These are phyloP conservation scores for Candida insectalens DNA, from an alignment of 805 yeast genomes.

Conservation along the genomic window DNA sequence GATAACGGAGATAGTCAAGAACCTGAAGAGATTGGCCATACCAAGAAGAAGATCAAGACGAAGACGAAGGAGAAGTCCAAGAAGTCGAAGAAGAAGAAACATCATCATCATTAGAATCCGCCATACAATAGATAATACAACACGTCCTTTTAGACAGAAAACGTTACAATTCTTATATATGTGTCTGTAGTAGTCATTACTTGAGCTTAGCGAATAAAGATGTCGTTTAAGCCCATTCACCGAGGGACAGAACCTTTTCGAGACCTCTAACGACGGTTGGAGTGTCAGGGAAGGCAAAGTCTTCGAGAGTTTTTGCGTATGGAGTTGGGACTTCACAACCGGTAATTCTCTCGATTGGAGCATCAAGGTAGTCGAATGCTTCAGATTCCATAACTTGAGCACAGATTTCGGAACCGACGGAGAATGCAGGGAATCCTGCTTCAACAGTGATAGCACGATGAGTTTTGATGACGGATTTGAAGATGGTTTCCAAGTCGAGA, in stretches of 20 bases:
- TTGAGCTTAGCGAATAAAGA: not conserved
- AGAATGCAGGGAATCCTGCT: constrained; percentile 96
- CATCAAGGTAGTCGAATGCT: constrained; percentile 96
- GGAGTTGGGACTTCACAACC: constrained; percentile 99
- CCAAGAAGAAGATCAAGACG: no score
- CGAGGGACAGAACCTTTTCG: constrained; percentile 66
- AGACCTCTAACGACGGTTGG: constrained; percentile 82
- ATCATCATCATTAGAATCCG: not conserved
- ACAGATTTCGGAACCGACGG: constrained; percentile 96
- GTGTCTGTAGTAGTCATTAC: no score
- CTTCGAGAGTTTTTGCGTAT: constrained; percentile 91
- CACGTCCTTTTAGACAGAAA: no score
- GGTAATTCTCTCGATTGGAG: constrained; percentile 97
- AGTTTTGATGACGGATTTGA: constrained; percentile 89
- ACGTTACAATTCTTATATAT: no score
- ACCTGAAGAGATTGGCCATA: no score
- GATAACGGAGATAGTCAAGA: constrained; percentile 35
- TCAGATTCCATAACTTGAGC: constrained; percentile 98
- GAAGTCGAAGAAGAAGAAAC: constrained; percentile 3
- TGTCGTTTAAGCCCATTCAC: constrained; percentile 23
- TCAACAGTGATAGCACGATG: constrained; percentile 94
- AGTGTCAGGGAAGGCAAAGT: constrained; percentile 96
- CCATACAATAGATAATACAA: no score
- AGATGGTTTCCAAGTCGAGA: constrained; percentile 77
- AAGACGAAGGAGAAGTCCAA: constrained; percentile 6